These are phyloP conservation scores for Solanum piurae DNA, from an alignment of 257 asterid genomes.

Conservation along the genomic window DNA sequence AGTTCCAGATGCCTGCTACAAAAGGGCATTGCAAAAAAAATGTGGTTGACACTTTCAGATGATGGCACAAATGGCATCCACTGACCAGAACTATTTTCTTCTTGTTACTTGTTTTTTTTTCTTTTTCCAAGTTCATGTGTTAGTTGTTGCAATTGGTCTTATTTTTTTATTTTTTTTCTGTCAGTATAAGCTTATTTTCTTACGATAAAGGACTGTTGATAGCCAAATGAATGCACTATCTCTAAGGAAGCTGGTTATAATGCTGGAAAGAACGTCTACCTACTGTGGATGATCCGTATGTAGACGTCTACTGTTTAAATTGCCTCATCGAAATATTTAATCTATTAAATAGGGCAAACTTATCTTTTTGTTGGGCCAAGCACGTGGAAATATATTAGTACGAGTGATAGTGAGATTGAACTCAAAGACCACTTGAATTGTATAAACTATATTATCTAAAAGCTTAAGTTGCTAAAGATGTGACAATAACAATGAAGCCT, in stretches of 20 bases:
- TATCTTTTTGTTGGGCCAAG: not conserved
- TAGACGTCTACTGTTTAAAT: not conserved
- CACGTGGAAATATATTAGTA: no score
- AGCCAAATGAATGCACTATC: not conserved
- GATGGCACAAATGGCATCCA: not conserved
- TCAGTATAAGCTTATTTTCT: not conserved
- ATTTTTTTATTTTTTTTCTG: not conserved
- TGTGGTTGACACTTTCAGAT: not conserved
- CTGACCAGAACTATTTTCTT: not conserved
- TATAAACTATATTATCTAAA: not conserved
- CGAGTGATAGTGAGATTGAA: no score
- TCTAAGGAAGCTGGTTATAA: not conserved
- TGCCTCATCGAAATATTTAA: not conserved
- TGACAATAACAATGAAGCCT: not conserved
- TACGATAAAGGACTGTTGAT: not conserved
- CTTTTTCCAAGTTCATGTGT: not conserved
- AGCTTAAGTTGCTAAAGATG: not conserved
- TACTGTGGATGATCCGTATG: not conserved
- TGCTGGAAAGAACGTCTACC: not conserved
- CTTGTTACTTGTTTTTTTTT: not conserved
- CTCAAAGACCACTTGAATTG: no score
- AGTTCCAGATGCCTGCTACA: not conserved
- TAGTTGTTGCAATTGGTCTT: not conserved
- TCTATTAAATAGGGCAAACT: not conserved
- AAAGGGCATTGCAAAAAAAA: not conserved